These are phyloP conservation scores for Tremella fuciformis DNA, from an alignment of 768 basidiomycete genomes.

Conservation along the genomic window DNA sequence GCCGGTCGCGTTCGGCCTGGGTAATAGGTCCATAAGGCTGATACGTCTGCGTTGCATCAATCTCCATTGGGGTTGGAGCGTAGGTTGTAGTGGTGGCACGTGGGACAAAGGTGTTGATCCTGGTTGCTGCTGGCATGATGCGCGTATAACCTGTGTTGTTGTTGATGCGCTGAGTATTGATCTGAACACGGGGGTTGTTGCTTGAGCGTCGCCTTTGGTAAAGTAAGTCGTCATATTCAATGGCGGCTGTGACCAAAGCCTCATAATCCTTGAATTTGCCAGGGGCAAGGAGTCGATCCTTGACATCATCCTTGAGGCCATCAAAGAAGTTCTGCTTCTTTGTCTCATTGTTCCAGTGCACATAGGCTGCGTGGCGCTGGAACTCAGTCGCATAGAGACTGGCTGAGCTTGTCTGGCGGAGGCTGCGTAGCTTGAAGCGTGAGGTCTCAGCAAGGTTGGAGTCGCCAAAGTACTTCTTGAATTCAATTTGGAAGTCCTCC, in stretches of 20 bases:
- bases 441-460: neutral
- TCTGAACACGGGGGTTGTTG: neutral
- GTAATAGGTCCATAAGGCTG: neutral
- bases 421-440: neutral
- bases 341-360: neutral
- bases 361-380: too few species aligned
- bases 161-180: conserved; percentile 1
- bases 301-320: conserved; percentile 1
- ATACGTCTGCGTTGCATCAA: too few species aligned
- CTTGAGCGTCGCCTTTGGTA: neutral
- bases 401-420: conserved; percentile 1
- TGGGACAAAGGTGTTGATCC: too few species aligned
- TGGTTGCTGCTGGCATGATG: too few species aligned
- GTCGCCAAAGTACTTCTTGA: conserved; percentile 2
- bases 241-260: neutral
- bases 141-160: conserved; percentile 1
- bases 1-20: neutral
- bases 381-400: conserved; percentile 4
- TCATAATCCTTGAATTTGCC: too few species aligned
- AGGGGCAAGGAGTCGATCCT: conserved; percentile 1
- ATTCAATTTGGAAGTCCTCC: neutral
- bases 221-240: conserved; percentile 1
- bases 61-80: too few species aligned
- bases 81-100: too few species aligned
- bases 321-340: conserved; percentile 3